Evolutionary conservation across 345 rosid species (phyloP), one percentile per base, ranked within the genome.

Genomic region (Limnanthes douglasii): DNA sequence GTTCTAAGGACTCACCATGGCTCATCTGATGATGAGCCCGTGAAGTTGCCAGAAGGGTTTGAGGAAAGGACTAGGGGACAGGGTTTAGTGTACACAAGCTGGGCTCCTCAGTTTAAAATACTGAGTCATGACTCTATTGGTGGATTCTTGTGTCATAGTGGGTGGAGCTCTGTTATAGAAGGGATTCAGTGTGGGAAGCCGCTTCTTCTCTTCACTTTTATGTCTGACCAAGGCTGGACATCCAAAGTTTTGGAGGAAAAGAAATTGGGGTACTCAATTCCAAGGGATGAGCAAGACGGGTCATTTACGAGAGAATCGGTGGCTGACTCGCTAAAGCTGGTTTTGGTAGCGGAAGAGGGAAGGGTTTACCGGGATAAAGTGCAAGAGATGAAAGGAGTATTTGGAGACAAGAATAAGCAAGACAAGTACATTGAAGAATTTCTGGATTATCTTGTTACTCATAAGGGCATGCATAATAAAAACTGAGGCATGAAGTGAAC

Each of bases 121-220:
- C 42, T 59, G 43, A 26, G 41, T 15, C 70, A 59, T 3, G 46
- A 15, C 8, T 59, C 66, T 3, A 46, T 55, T 3, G 70, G 66
- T 3, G 58, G 52, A 7, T 64, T 54, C 33, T 15, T 63, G 26
- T 56, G 64, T 34, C 68, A 69, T 8, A 53, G 51, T 6, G 68
- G 75, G 16, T 68, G 57, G 48, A 53, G 53, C 29, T 68, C 67
- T 1, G 40, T 50, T 18, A 49, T 56, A 8, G 71, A 64, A 27
- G 61, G 57, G 9, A 64, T 68, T 12, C 23, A 15, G 3, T 60
- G 46, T 7, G 66, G 61, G 6, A 34, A 41, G 6, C 44, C 45
- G 19, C 37, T 52, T 26, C 35, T 50, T 8, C 28, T 50, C 43
- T 30, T 61, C 36, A 47, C 50, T 12, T 44, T 26, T 29, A 19